phyloP scores from a whole-genome alignment of 108 stramenopile genomes.

The Conticribra weissflogii region DNA sequence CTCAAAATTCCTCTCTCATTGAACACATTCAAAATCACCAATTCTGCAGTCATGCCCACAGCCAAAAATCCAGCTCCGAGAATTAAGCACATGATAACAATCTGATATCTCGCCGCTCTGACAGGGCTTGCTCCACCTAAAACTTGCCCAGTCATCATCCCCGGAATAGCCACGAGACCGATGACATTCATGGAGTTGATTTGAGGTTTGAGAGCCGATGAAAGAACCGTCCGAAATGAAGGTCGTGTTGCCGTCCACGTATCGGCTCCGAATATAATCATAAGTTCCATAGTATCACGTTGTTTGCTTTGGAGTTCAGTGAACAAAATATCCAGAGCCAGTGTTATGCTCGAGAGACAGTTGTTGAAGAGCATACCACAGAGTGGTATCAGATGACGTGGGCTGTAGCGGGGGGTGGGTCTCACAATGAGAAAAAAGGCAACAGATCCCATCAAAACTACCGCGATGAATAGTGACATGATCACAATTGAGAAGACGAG shows the following conservation, averaged over 20 bases:
- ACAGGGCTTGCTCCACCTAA: constrained; percentile 71
- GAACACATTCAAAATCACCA: constrained; percentile 21
- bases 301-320: constrained; percentile 30
- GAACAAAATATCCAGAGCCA: constrained; percentile 27
- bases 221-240: constrained; percentile 22
- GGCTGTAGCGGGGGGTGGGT: constrained; percentile 36
- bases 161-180: constrained; percentile 80
- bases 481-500: constrained; percentile 25
- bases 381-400: constrained; percentile 49
- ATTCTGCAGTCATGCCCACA: constrained; percentile 4
- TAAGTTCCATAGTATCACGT: constrained; percentile 38
- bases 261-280: constrained; percentile 41
- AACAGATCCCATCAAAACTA: constrained; percentile 15
- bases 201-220: constrained; percentile 59
- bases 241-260: constrained; percentile 35
- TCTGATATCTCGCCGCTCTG: constrained; percentile 87
- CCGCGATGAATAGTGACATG: constrained; percentile 21
- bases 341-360: constrained; percentile 24
- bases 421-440: constrained; percentile 32
- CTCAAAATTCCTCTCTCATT: constrained; percentile 24
- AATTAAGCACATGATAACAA: constrained; percentile 83
- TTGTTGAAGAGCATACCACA: constrained; percentile 55
- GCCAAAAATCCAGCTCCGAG: constrained; percentile 35
- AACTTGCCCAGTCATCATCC: constrained; percentile 93
- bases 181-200: constrained; percentile 80